Evolutionary conservation across 371 early-diverging fungal genomes (phyloP), one percentile per base, ranked within the genome.

Genomic region (Umbelopsis sp.): DNA sequence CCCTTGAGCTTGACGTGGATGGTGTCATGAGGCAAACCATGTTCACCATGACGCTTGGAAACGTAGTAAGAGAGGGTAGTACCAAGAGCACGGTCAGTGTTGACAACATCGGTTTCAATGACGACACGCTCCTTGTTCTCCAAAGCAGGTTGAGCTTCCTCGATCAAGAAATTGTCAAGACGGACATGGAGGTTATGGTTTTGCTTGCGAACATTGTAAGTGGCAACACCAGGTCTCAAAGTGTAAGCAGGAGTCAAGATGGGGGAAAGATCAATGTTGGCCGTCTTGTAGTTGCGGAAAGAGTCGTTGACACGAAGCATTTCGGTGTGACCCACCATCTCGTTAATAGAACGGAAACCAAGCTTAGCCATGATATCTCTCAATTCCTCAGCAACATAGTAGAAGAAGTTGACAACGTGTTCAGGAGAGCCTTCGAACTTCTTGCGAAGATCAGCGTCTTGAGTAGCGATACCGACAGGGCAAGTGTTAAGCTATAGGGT

Each of bases 401-500:
- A 90, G 87, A 98, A 98, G 87, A 96, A 98, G 87, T 98, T 97
- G 79, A 98, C 84, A 37, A 97, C 97, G 70, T 98, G 92, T 77
- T 98, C 98, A 24, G 98, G 96, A 65, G 86, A 80, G 18, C 98
- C 98, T 65, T 84, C 90, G 76, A 98, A 98, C 86, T 96, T 97
- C 71, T 91, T 90, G 46, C 98, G 93, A 64, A 98, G 87, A 63
- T 84, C 91, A 8, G 95, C 94, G 75, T 98, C 98, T 83, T 98
- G 98, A 4, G 98, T 98, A 37, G 98, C 98, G 73, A 98, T 91
- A 71, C 98, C 98, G 37, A 97, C 97, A 10, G 98, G 95, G 72
- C 98, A 98, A 69, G 96, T 96, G 80, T 97, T 97, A 79, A 95
- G 70, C 41, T 41, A 41, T 10, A 41, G 22, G 22, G 22, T 22